phyloP scores from a whole-genome alignment of 129 eudicot species.

The Kitagawia praeruptora region DNA sequence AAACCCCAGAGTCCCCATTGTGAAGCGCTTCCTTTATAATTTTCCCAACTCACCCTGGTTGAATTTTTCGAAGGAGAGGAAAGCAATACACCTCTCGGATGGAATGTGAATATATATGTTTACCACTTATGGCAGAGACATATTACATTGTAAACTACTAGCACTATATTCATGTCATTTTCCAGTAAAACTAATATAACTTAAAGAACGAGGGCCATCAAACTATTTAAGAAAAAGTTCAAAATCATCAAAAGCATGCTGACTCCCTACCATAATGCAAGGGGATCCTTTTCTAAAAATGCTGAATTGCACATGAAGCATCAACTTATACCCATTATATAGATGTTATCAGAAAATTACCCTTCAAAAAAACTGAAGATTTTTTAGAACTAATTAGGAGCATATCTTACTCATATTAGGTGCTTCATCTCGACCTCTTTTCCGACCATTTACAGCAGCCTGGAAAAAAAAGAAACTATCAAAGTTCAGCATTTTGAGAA shows the following conservation, averaged over 20 bases:
- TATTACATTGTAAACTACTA: background rate
- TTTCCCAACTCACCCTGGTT: background rate
- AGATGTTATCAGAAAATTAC: background rate
- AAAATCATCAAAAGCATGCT: background rate
- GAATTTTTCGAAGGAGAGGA: background rate
- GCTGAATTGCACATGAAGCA: background rate
- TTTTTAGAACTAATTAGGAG: background rate
- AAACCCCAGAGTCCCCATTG: background rate
- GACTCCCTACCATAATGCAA: background rate
- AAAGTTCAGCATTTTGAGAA: background rate
- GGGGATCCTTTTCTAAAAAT: background rate
- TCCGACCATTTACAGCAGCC: conserved; percentile 56
- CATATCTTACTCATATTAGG: conserved; percentile 48
- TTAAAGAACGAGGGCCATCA: background rate
- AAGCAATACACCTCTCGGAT: background rate
- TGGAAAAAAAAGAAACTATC: conserved; percentile 19
- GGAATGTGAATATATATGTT: background rate
- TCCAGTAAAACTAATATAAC: background rate
- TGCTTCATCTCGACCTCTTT: conserved; percentile 67
- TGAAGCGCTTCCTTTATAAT: background rate
- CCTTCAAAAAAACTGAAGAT: background rate
- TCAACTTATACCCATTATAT: background rate
- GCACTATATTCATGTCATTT: background rate
- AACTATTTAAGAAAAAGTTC: background rate
- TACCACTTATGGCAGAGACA: background rate